Conservation (phyloP, 805 yeast genomes). For the Diddensiella santjacobensis region DNA sequence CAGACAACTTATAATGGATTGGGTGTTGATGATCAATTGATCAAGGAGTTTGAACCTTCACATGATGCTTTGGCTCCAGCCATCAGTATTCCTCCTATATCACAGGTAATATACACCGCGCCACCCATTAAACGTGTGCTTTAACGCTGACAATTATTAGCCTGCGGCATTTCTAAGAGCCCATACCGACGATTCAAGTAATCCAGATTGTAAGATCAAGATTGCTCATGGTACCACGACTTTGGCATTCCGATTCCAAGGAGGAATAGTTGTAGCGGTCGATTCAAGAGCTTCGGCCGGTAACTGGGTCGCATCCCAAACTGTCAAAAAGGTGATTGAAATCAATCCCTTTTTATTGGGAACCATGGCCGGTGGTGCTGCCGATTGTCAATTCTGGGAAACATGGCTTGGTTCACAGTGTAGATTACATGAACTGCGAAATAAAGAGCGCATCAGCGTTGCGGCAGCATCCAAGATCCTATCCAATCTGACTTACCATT, state of each 20-base stretch:
- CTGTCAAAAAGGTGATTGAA: constrained; percentile 95
- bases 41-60: constrained; percentile 11
- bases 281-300: constrained; percentile 99
- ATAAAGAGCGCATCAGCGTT: constrained; percentile 90
- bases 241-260: constrained; percentile 90
- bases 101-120: constrained; percentile 23
- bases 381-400: constrained; percentile 99
- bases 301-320: constrained; percentile 95
- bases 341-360: constrained; percentile 94
- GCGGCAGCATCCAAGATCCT: constrained; percentile 96
- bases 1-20: constrained; percentile 7
- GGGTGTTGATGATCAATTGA: constrained; percentile 12
- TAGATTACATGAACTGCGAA: constrained; percentile 88
- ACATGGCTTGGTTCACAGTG: constrained; percentile 98
- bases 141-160: constrained; percentile 31
- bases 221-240: constrained; percentile 99
- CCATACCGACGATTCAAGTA: constrained; percentile 92
- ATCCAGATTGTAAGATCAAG: constrained; percentile 92
- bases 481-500: constrained; percentile 82
- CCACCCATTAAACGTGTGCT: background rate
- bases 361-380: constrained; percentile 99
- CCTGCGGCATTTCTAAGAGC: constrained; percentile 94
- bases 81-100: constrained; percentile 30
- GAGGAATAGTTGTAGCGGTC: constrained; percentile 92
- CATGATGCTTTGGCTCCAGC: constrained; percentile 23